Evolutionary conservation across 2,329 filamentous ascomycete genomes (phyloP).

Genomic region (Pseudopyricularia javanii): DNA sequence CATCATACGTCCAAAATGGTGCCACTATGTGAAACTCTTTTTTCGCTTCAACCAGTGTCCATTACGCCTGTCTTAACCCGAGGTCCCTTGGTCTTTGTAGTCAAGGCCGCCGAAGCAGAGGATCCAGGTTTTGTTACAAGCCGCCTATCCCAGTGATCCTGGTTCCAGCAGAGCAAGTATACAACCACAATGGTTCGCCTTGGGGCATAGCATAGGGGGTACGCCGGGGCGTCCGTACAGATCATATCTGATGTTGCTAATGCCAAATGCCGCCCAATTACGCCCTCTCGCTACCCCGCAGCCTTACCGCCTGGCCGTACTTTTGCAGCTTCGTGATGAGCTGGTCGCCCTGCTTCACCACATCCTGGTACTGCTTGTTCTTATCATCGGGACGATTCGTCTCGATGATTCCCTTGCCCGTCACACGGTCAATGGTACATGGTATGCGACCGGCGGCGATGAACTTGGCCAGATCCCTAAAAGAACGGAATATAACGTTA

Average conservation of each 20-base stretch:
- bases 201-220: no score
- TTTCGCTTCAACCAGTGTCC: neutral
- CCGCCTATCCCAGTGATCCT: neutral
- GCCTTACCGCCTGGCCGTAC: constrained; percentile 89
- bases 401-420: constrained; percentile 93
- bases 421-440: constrained; percentile 95
- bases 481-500: neutral
- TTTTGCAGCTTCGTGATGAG: constrained; percentile 98
- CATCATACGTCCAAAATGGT: neutral
- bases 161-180: no score
- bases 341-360: constrained; percentile 94
- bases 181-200: no score
- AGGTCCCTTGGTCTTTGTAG: no score
- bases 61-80: neutral
- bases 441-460: constrained; percentile 89
- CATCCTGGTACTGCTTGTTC: constrained; percentile 98
- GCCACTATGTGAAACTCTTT: neutral
- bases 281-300: constrained; percentile 88
- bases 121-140: neutral
- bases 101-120: neutral
- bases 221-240: neutral
- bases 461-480: constrained; percentile 86
- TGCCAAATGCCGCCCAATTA: constrained; percentile 23
- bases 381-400: constrained; percentile 97
- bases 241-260: neutral